A percentile compares a stretch with the other conserved stretches of the same genome.
Evolutionary conservation across 352 stramenopile species (phyloP).

Genomic region (Phytopythium boreale): DNA sequence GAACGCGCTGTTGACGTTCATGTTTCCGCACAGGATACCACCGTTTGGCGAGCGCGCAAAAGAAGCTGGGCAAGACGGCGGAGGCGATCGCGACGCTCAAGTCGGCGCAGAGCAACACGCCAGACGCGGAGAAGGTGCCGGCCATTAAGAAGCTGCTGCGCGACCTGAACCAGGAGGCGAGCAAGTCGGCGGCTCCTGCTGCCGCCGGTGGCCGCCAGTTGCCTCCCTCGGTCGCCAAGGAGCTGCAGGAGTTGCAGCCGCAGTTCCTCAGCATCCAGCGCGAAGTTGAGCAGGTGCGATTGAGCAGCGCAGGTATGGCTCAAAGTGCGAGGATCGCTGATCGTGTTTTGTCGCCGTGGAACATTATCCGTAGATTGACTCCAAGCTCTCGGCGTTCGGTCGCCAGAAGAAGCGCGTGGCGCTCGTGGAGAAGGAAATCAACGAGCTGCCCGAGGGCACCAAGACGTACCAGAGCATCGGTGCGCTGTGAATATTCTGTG

Average conservation of each 20-base stretch:
- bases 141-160: constrained; percentile 77
- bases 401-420: constrained; percentile 77
- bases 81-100: constrained; percentile 72
- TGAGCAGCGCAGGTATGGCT: neutral
- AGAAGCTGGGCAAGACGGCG: constrained; percentile 63
- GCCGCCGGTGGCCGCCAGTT: constrained; percentile 34
- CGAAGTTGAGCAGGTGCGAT: constrained; percentile 54
- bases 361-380: constrained; percentile 40
- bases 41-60: constrained; percentile 76
- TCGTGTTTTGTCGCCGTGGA: neutral
- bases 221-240: constrained; percentile 61
- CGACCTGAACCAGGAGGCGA: constrained; percentile 57
- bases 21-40: constrained; percentile 37
- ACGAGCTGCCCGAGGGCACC: constrained; percentile 51
- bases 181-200: constrained; percentile 11
- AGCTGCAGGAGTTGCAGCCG: constrained; percentile 79
- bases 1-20: neutral
- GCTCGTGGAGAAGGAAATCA: constrained; percentile 71
- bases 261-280: constrained; percentile 76
- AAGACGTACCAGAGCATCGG: constrained; percentile 76
- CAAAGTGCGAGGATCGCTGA: neutral
- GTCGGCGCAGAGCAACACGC: constrained; percentile 21
- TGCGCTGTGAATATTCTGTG: constrained; percentile 2
- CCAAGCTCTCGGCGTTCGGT: constrained; percentile 50
- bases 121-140: constrained; percentile 51